These are phyloP conservation scores for Grammothele lineata DNA, from an alignment of 768 basidiomycete genomes.

Conservation along the genomic window DNA sequence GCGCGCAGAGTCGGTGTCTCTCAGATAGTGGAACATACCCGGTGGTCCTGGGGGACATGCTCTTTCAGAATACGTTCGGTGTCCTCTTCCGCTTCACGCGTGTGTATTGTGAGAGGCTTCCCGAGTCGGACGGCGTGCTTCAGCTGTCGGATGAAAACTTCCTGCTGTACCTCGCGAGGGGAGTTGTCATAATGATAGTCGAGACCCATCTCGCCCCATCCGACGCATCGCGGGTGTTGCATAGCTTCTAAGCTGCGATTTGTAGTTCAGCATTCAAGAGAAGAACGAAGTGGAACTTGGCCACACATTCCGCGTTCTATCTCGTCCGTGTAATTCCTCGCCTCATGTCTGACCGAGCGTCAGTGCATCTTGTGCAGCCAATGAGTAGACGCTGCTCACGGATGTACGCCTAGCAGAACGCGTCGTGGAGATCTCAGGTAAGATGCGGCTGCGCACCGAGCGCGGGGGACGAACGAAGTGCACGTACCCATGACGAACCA, in stretches of 20 bases:
- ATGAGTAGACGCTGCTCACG: constrained; percentile 39
- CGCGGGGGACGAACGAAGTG: neutral
- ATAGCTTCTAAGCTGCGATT: constrained; percentile 75
- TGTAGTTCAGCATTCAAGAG: too few relatives aligned
- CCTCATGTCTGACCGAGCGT: constrained; percentile 53
- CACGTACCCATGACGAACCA: constrained; percentile 76
- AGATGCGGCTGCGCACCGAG: neutral
- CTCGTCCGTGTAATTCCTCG: constrained; percentile 59
- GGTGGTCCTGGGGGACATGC: constrained; percentile 69
- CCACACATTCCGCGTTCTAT: constrained; percentile 68
- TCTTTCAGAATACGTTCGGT: constrained; percentile 73
- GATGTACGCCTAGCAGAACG: constrained; percentile 60
- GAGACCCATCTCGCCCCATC: constrained; percentile 86
- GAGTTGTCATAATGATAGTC: constrained; percentile 85
- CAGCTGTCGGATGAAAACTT: constrained; percentile 66
- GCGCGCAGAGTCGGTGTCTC: neutral
- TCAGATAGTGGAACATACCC: constrained; percentile 35
- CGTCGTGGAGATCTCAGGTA: neutral
- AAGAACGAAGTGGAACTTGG: neutral
- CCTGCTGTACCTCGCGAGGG: constrained; percentile 62
- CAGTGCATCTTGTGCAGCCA: neutral
- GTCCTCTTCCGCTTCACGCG: constrained; percentile 81
- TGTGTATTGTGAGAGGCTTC: constrained; percentile 84
- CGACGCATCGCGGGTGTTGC: constrained; percentile 76
- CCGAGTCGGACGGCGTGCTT: constrained; percentile 58